These are phyloP conservation scores for Moniliella sp. DNA, from an alignment of 1,284 basidiomycete species.

Conservation along the genomic window DNA sequence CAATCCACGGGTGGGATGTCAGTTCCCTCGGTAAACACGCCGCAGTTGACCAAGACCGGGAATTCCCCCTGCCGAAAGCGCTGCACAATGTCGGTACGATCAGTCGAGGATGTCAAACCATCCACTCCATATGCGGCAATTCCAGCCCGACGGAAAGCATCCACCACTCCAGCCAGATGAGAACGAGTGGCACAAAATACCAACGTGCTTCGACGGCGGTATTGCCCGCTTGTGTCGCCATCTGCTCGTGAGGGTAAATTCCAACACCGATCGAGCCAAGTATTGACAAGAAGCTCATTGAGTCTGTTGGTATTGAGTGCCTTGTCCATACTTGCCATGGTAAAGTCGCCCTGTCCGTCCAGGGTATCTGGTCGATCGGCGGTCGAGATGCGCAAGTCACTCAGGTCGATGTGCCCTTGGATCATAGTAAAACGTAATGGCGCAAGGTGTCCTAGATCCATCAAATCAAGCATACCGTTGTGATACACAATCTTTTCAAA, in stretches of 20 bases:
- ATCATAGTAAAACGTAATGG: slow-evolving; percentile 29
- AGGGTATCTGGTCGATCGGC: no score
- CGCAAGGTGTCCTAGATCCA: slow-evolving; percentile 41
- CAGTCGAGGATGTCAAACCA: slow-evolving; percentile 43
- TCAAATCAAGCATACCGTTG: slow-evolving; percentile 48
- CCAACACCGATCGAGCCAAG: slow-evolving; percentile 20
- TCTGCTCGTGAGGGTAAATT: no score
- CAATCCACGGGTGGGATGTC: slow-evolving; percentile 50
- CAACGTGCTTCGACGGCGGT: slow-evolving; percentile 44
- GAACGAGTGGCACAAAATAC: slow-evolving; percentile 70
- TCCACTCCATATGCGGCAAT: slow-evolving; percentile 68
- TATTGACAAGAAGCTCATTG: slow-evolving; percentile 19
- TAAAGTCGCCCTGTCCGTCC: slow-evolving; percentile 14
- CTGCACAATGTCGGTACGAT: slow-evolving; percentile 48
- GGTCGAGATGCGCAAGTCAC: background rate
- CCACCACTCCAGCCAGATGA: slow-evolving; percentile 57
- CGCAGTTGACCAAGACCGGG: slow-evolving; percentile 77
- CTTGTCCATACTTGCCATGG: slow-evolving; percentile 12
- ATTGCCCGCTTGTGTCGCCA: background rate
- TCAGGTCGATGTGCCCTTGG: slow-evolving; percentile 18
- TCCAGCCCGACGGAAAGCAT: slow-evolving; percentile 53
- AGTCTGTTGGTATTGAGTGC: slow-evolving; percentile 21
- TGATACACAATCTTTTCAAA: slow-evolving; percentile 86
- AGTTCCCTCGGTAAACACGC: slow-evolving; percentile 44
- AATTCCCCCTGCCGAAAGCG: slow-evolving; percentile 53